Conservation (phyloP, 2,329 filamentous ascomycete genomes). For the Trichoderma cornu-damae region DNA sequence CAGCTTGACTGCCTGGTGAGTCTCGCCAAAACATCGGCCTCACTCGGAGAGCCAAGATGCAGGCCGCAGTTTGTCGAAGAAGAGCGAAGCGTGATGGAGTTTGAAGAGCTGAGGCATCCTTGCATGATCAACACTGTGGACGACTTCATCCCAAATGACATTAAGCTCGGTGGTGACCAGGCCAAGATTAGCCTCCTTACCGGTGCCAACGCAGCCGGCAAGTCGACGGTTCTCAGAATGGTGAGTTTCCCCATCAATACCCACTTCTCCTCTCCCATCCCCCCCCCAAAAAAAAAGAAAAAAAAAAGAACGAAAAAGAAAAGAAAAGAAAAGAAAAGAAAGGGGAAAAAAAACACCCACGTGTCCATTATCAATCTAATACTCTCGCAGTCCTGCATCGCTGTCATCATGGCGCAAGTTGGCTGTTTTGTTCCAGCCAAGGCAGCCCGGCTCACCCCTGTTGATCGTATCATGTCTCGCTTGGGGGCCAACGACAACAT, state of each 20-base stretch:
- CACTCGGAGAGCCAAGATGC: conserved; percentile 80
- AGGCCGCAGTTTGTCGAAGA: conserved; percentile 82
- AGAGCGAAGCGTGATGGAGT: conserved; percentile 82
- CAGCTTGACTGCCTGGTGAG: conserved; percentile 95
- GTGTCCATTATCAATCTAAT: conserved; percentile 23
- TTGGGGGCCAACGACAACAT: conserved; percentile 98
- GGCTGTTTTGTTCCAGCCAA: conserved; percentile 86
- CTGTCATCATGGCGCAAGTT: conserved; percentile 95
- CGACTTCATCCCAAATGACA: conserved; percentile 95
- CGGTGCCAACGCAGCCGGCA: conserved; percentile 93
- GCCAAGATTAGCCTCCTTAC: conserved; percentile 88
- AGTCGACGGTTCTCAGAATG: conserved; percentile 95
- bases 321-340: too few relatives aligned
- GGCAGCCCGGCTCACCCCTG: conserved; percentile 77
- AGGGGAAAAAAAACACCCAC: too few relatives aligned
- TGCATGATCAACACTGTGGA: conserved; percentile 86
- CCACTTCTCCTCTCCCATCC: too few relatives aligned
- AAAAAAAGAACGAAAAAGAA: too few relatives aligned
- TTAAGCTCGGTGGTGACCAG: conserved; percentile 73
- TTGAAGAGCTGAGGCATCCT: conserved; percentile 86
- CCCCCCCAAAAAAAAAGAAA: too few relatives aligned
- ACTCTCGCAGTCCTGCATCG: conserved; percentile 68
- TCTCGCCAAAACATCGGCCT: conserved; percentile 79
- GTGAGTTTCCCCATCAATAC: conserved; percentile 42
- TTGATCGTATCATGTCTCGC: conserved; percentile 97